These are phyloP conservation scores for Penicillium sp. DNA, from an alignment of 2,329 filamentous ascomycete genomes.

Conservation along the genomic window DNA sequence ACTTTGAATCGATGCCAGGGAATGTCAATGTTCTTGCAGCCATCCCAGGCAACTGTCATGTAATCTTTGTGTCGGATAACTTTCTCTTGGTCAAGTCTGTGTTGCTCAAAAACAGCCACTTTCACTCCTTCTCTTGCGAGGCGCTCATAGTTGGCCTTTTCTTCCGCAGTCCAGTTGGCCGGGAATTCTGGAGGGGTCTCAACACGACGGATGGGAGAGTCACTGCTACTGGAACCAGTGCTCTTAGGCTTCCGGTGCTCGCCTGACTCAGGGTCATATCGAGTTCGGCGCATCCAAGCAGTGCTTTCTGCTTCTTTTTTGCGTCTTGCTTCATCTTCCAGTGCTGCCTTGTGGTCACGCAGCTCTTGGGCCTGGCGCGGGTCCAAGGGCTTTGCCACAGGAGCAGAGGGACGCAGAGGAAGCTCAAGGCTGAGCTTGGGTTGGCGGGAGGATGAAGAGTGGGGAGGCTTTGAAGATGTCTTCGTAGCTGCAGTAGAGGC, in stretches of 20 bases:
- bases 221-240: background rate
- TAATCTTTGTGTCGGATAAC: background rate
- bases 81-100: slow-evolving; percentile 1
- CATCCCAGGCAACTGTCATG: slow-evolving; percentile 3
- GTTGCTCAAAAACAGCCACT: slow-evolving; percentile 1
- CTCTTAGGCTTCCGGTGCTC: background rate
- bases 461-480: background rate
- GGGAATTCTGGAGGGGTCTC: background rate
- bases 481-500: background rate
- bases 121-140: background rate
- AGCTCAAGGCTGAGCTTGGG: background rate
- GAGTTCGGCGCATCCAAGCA: slow-evolving; percentile 5
- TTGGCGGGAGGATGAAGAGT: background rate
- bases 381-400: background rate
- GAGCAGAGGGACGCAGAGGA: background rate
- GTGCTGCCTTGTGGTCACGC: background rate
- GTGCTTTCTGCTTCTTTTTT: background rate
- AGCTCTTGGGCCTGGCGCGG: background rate
- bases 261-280: background rate
- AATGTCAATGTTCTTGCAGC: slow-evolving; percentile 8
- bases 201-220: slow-evolving; percentile 3
- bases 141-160: background rate
- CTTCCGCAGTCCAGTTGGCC: background rate
- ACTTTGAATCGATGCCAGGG: slow-evolving; percentile 8
- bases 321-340: background rate